Conservation (phyloP, 2,329 filamentous ascomycete species). For the Epichloe uncinata region DNA sequence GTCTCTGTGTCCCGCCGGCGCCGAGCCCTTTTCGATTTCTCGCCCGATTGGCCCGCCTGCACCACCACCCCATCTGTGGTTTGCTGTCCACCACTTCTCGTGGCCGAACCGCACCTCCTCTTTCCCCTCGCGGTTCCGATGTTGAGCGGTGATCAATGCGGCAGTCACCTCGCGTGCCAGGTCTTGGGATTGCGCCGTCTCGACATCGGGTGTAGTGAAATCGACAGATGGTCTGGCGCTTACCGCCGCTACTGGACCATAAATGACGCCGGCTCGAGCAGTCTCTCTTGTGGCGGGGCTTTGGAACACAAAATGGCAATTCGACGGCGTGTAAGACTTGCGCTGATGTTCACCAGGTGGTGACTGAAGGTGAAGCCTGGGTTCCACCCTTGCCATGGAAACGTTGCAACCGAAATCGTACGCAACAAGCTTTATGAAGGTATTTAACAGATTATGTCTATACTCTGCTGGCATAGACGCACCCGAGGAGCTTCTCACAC, state of each 20-base stretch:
- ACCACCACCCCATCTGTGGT: constrained; percentile 50
- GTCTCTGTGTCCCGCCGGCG: constrained; percentile 16
- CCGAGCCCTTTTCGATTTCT: constrained; percentile 38
- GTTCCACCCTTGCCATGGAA: constrained; percentile 41
- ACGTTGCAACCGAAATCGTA: constrained; percentile 56
- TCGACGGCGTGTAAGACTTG: constrained; percentile 44
- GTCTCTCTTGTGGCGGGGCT: constrained; percentile 45
- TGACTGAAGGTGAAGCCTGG: constrained; percentile 41
- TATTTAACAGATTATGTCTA: constrained; percentile 41
- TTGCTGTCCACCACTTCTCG: constrained; percentile 47
- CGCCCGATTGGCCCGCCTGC: constrained; percentile 48
- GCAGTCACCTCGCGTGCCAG: constrained; percentile 48
- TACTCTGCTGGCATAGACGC: constrained; percentile 44
- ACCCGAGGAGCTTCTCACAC: constrained; percentile 33
- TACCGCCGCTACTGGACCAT: constrained; percentile 49
- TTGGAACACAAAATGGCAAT: constrained; percentile 47
- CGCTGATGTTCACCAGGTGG: constrained; percentile 18
- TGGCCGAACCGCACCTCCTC: constrained; percentile 43
- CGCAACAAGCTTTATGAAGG: constrained; percentile 50
- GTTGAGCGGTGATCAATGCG: constrained; percentile 49
- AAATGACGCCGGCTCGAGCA: constrained; percentile 44
- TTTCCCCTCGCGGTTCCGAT: constrained; percentile 43
- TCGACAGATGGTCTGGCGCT: constrained; percentile 41
- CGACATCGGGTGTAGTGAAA: constrained; percentile 31
- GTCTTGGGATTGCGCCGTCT: constrained; percentile 47